Evolutionary conservation across 495 filamentous ascomycete genomes (phyloP).

Genomic region (Penicillium longicatenatum): DNA sequence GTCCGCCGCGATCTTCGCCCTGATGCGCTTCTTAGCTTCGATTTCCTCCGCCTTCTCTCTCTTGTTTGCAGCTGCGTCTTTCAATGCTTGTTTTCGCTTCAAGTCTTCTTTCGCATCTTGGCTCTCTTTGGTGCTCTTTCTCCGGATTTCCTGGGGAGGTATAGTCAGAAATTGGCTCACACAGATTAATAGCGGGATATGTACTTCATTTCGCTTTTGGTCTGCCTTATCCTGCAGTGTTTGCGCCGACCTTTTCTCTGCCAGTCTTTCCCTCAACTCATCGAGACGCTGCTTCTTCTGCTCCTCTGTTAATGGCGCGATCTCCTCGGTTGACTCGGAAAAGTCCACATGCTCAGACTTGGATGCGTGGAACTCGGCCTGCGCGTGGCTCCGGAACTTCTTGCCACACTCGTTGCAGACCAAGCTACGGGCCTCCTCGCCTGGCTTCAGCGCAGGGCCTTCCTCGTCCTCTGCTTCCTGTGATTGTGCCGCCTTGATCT

Average conservation of each 20-base stretch:
- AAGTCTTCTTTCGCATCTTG: slow-evolving; percentile 84
- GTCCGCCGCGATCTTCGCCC: slow-evolving; percentile 89
- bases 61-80: slow-evolving; percentile 81
- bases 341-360: slow-evolving; percentile 93
- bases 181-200: neutral
- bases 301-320: slow-evolving; percentile 87
- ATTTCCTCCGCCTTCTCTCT: slow-evolving; percentile 86
- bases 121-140: slow-evolving; percentile 77
- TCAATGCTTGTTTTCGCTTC: slow-evolving; percentile 81
- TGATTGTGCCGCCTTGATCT: slow-evolving; percentile 58
- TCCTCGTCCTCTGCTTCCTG: slow-evolving; percentile 53
- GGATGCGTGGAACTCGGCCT: slow-evolving; percentile 87
- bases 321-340: slow-evolving; percentile 86
- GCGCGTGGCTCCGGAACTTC: slow-evolving; percentile 76
- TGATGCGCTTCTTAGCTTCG: slow-evolving; percentile 82
- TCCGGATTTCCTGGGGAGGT: slow-evolving; percentile 70
- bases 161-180: slow-evolving; percentile 1
- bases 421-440: slow-evolving; percentile 63
- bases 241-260: slow-evolving; percentile 71
- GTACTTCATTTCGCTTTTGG: slow-evolving; percentile 85
- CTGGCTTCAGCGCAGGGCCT: slow-evolving; percentile 58
- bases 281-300: slow-evolving; percentile 80
- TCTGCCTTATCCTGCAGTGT: slow-evolving; percentile 77
- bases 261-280: slow-evolving; percentile 71
- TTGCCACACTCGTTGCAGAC: slow-evolving; percentile 93